Conservation (phyloP, 169 alveolate species). For the Plasmodium inui region DNA sequence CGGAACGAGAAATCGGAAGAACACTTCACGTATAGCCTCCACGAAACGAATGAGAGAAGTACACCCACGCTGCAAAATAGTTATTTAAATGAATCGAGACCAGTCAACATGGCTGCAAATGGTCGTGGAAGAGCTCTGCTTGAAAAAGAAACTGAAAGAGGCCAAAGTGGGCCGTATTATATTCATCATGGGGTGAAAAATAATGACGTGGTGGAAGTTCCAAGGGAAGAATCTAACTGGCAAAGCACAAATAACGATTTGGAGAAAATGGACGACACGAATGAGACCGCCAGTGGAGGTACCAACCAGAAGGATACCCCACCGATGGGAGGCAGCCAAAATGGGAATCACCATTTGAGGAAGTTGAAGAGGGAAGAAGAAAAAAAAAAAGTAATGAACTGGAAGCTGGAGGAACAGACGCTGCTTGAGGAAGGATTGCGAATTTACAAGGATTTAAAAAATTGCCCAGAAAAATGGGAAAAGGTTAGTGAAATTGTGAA, state of each 20-base stretch:
- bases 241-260: neutral
- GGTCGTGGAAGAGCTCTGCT: neutral
- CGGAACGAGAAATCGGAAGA: constrained; percentile 34
- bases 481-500: constrained; percentile 63
- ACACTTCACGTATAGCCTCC: constrained; percentile 3
- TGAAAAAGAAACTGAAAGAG: neutral
- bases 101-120: neutral
- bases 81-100: neutral
- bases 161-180: neutral
- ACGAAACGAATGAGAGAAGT: neutral
- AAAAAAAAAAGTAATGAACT: constrained; percentile 65
- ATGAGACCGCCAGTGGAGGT: neutral
- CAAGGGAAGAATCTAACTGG: neutral
- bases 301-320: neutral
- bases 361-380: constrained; percentile 67
- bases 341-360: constrained; percentile 31
- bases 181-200: neutral
- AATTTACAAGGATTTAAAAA: constrained; percentile 54
- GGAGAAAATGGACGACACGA: neutral
- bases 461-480: constrained; percentile 69
- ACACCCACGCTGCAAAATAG: neutral
- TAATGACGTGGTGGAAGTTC: neutral
- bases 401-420: constrained; percentile 60
- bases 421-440: constrained; percentile 64
- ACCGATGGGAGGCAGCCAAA: neutral